Conservation (phyloP, 306 rosid genomes). For the Clitoria ternatea region DNA sequence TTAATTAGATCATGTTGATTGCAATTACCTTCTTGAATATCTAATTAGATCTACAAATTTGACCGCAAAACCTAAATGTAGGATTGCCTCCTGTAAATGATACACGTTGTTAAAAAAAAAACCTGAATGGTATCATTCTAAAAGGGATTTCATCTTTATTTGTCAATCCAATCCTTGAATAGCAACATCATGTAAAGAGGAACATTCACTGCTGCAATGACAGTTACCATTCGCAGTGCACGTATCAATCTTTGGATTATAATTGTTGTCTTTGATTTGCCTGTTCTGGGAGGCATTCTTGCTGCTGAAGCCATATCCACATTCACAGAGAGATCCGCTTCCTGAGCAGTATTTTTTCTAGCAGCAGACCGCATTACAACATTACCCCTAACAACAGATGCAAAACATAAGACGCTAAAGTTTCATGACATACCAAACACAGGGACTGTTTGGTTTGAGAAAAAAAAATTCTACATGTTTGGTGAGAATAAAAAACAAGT, state of each 20-base stretch:
- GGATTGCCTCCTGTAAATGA: too few relatives aligned
- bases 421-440: too few relatives aligned
- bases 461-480: too few relatives aligned
- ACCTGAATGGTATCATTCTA: slow-evolving; percentile 2
- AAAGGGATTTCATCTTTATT: slow-evolving; percentile 25
- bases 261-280: slow-evolving; percentile 49
- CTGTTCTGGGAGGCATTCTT: slow-evolving; percentile 42
- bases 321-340: slow-evolving; percentile 42
- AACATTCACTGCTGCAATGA: slow-evolving; percentile 71
- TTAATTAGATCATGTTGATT: not conserved
- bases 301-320: slow-evolving; percentile 40
- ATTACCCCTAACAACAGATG: slow-evolving; percentile 51
- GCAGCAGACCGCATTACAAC: slow-evolving; percentile 67
- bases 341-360: slow-evolving; percentile 47
- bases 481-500: too few relatives aligned
- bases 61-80: too few relatives aligned
- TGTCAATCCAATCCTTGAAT: slow-evolving; percentile 87
- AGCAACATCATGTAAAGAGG: slow-evolving; percentile 78
- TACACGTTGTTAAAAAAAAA: too few relatives aligned
- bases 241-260: slow-evolving; percentile 63
- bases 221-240: slow-evolving; percentile 39
- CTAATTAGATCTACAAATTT: slow-evolving; percentile 17
- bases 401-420: not conserved
- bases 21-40: slow-evolving; percentile 7
- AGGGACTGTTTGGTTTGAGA: too few relatives aligned